Conservation (phyloP, 345 rosid species). For the Aurinia saxatilis region DNA sequence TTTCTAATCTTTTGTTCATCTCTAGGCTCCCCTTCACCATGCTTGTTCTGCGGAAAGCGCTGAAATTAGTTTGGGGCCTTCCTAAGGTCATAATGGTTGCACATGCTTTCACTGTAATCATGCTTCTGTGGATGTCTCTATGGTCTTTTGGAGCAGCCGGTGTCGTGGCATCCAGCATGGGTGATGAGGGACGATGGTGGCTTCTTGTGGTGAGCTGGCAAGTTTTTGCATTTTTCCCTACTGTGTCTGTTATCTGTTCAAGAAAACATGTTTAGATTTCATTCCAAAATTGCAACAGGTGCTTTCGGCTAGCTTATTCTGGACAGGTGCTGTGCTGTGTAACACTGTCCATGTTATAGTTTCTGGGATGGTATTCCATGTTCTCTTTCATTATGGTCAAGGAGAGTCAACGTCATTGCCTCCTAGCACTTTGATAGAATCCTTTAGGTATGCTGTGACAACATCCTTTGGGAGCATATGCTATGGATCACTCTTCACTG, state of each 20-base stretch:
- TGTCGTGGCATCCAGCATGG: slow-evolving; percentile 79
- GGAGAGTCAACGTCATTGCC: slow-evolving; percentile 73
- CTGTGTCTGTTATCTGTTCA: too few relatives aligned
- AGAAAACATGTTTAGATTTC: background rate
- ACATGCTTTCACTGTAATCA: slow-evolving; percentile 59
- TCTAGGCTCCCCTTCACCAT: slow-evolving; percentile 89
- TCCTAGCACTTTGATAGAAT: slow-evolving; percentile 57
- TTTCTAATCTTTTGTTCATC: too few relatives aligned
- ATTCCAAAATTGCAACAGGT: slow-evolving; percentile 58
- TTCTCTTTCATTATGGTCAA: slow-evolving; percentile 76
- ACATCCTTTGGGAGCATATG: slow-evolving; percentile 96
- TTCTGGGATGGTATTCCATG: slow-evolving; percentile 89
- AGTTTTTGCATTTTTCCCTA: slow-evolving; percentile 49
- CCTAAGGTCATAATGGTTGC: slow-evolving; percentile 82
- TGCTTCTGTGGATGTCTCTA: slow-evolving; percentile 85
- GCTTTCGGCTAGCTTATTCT: slow-evolving; percentile 84
- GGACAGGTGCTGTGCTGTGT: slow-evolving; percentile 96
- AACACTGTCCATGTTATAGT: slow-evolving; percentile 95
- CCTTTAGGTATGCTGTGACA: slow-evolving; percentile 73
- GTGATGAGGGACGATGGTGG: slow-evolving; percentile 66
- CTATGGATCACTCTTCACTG: slow-evolving; percentile 95
- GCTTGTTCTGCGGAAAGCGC: slow-evolving; percentile 79
- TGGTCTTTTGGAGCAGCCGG: slow-evolving; percentile 95
- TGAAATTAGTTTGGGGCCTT: slow-evolving; percentile 85
- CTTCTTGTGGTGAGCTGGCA: slow-evolving; percentile 99